Evolutionary conservation across 2,329 filamentous ascomycete genomes (phyloP).

Genomic region (Aspergillus neotritici): DNA sequence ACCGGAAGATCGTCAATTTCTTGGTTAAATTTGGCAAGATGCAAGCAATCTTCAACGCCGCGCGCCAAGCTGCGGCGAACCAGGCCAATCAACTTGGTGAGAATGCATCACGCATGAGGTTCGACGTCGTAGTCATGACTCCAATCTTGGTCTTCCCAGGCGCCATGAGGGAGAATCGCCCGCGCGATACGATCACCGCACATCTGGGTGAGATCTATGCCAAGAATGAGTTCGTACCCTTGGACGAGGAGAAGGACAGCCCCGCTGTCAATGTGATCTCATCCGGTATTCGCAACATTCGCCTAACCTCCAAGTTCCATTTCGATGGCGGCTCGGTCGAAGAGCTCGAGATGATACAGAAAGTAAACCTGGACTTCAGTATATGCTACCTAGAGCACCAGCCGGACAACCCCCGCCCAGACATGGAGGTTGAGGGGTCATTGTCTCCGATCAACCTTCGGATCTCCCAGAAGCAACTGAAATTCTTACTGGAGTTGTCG

Average conservation of each 20-base stretch:
- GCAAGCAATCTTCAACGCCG: slow-evolving; percentile 98
- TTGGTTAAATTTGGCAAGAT: slow-evolving; percentile 98
- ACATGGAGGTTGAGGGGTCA: slow-evolving; percentile 82
- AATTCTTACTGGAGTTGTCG: slow-evolving; percentile 80
- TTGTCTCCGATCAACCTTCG: slow-evolving; percentile 92
- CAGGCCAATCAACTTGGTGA: slow-evolving; percentile 92
- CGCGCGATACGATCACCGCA: slow-evolving; percentile 79
- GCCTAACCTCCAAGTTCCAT: slow-evolving; percentile 82
- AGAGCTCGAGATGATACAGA: slow-evolving; percentile 92
- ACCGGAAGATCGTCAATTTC: slow-evolving; percentile 97
- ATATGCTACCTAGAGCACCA: slow-evolving; percentile 88
- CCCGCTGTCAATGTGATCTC: slow-evolving; percentile 83
- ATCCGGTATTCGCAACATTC: slow-evolving; percentile 85
- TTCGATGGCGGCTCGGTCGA: slow-evolving; percentile 68
- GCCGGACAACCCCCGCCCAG: slow-evolving; percentile 69
- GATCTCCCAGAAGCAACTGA: slow-evolving; percentile 85
- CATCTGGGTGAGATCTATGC: slow-evolving; percentile 97
- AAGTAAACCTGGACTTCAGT: slow-evolving; percentile 89
- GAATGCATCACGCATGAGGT: slow-evolving; percentile 82
- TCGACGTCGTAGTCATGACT: slow-evolving; percentile 87
- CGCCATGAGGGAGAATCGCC: slow-evolving; percentile 62
- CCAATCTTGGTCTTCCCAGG: slow-evolving; percentile 94
- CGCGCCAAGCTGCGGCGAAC: slow-evolving; percentile 85
- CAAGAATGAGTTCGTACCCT: slow-evolving; percentile 81
- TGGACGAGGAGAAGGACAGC: slow-evolving; percentile 69